Base-by-base conservation (phyloP, 2,329 filamentous ascomycete genomes). In the Penicillium oxalicum region DNA sequence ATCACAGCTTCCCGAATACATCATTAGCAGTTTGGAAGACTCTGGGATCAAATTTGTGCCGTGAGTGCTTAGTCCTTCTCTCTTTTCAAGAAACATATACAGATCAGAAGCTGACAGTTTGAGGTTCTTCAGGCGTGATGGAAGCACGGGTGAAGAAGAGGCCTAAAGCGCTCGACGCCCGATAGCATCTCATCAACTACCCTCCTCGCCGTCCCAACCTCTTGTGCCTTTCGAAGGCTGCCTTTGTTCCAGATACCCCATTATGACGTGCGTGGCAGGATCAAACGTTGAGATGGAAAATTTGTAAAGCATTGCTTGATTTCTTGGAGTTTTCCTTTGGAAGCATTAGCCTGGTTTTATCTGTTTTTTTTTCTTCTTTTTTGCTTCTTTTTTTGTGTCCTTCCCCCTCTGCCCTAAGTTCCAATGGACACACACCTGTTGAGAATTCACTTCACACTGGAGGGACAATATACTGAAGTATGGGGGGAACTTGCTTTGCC, bases 21-120 rank as follows among this genome's bases (percentile, higher is more conserved):
- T 79, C 35, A 69, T 81, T 28, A 70, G 72, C 34, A 74, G 73
- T 33, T 70, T 80, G 29, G 80, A 83, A 65, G 78, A 77, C 57
- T 75, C 78, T 6, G 81, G 81, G 12, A 71, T 83, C 43, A 78
- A 77, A 62, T 84, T 83, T 58, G 75, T 83, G 38, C 80, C 81
- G 74, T 77, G 66, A 57, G 76, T 66, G 12, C 28, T 39, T 18
- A 32, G 18, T 27, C 26, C 18, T 3, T 12, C 35, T 34, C 18
- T 9, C 49, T 12, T 40, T 29, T 18, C 3, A 26, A 11, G 13
- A 24, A 18, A 4, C 9, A 40, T 6, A 37, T 50, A 40, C 54
- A 58, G 27, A 60, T 43, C 5, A 11, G 4, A 32, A 32, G 29
- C 29, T 11, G 11, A 32, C 29, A 32, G 5, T 42, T 32, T 12